Percentiles rank a stretch among this genome's conserved stretches.
Evolutionary conservation across 106 monocot species (phyloP).

Genomic region (Chionographis japonica): DNA sequence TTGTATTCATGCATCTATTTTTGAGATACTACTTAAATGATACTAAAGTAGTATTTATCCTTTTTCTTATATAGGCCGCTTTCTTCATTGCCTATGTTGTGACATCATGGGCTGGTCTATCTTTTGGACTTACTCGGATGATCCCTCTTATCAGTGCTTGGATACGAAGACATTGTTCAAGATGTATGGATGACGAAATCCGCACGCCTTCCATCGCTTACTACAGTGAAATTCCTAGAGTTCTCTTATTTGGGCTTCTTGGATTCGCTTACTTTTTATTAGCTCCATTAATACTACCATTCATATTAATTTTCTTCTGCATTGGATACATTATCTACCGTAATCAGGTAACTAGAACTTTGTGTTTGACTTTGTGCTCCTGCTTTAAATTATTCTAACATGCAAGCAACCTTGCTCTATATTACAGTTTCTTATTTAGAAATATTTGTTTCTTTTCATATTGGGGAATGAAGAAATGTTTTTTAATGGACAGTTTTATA

Average conservation of each 20-base stretch:
- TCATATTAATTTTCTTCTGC: slow-evolving; percentile 84
- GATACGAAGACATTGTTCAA: slow-evolving; percentile 36
- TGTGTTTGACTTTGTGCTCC: neutral
- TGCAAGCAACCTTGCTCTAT: too few species aligned
- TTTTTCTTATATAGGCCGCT: slow-evolving; percentile 50
- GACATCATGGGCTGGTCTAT: slow-evolving; percentile 94
- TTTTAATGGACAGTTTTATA: too few species aligned
- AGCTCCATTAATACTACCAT: slow-evolving; percentile 88
- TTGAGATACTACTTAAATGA: neutral
- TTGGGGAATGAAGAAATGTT: neutral
- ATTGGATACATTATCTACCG: slow-evolving; percentile 89
- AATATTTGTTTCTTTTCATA: neutral
- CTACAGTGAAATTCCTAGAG: slow-evolving; percentile 77
- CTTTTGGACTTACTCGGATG: slow-evolving; percentile 59
- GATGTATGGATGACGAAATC: slow-evolving; percentile 30
- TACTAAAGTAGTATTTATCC: neutral
- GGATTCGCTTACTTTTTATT: slow-evolving; percentile 77
- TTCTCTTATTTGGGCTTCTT: slow-evolving; percentile 83
- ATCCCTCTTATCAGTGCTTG: slow-evolving; percentile 53
- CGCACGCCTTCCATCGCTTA: slow-evolving; percentile 65
- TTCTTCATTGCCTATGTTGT: slow-evolving; percentile 95
- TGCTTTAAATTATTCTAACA: too few species aligned
- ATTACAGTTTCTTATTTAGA: neutral
- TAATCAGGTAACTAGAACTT: slow-evolving; percentile 63
- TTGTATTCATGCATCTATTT: slow-evolving; percentile 6